phyloP scores from a whole-genome alignment of 257 asterid species.

The Verbena officinalis region DNA sequence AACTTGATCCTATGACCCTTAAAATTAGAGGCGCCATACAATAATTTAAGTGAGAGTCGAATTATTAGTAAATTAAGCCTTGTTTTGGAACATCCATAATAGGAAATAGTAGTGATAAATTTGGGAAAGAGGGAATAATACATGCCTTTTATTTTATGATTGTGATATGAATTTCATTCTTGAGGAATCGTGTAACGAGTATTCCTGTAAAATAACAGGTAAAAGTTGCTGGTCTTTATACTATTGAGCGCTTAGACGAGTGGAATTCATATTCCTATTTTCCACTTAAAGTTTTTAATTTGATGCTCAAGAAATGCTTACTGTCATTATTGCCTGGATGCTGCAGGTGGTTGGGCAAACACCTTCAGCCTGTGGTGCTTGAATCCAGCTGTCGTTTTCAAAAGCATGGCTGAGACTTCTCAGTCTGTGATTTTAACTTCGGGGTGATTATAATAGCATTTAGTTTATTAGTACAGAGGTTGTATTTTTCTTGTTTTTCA shows the following conservation, averaged over 20 bases:
- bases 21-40: background rate
- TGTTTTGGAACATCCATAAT: background rate
- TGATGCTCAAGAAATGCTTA: slow-evolving; percentile 22
- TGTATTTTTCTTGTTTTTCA: slow-evolving; percentile 4
- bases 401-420: slow-evolving; percentile 73
- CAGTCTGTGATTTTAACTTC: slow-evolving; percentile 95
- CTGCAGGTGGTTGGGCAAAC: slow-evolving; percentile 60
- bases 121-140: slow-evolving; percentile 2
- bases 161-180: slow-evolving; percentile 19
- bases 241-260: slow-evolving; percentile 4
- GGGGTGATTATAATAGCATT: slow-evolving; percentile 60
- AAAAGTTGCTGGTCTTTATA: background rate
- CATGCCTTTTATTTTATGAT: slow-evolving; percentile 5
- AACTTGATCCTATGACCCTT: background rate
- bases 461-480: slow-evolving; percentile 16
- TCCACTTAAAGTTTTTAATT: slow-evolving; percentile 15
- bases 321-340: slow-evolving; percentile 27
- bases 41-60: background rate
- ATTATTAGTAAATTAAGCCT: background rate
- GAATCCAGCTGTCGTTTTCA: slow-evolving; percentile 95
- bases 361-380: slow-evolving; percentile 88
- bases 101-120: background rate
- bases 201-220: slow-evolving; percentile 7
- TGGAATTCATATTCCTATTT: background rate
- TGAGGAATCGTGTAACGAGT: slow-evolving; percentile 12